Evolutionary conservation across 2,329 filamentous ascomycete genomes (phyloP).

Genomic region (Sporothrix humicola): DNA sequence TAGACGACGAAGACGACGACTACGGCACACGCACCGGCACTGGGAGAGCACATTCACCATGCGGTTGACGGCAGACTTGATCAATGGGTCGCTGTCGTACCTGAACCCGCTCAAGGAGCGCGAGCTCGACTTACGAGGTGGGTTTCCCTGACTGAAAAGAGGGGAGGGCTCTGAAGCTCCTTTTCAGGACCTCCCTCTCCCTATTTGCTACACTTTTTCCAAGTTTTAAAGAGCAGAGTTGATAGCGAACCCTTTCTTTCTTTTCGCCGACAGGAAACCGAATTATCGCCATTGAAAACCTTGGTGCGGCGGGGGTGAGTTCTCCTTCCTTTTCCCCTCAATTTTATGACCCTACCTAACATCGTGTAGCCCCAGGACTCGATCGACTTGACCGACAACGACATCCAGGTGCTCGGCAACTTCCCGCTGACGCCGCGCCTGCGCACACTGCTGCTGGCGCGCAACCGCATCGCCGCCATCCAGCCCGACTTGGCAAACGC

Average conservation of each 20-base stretch:
- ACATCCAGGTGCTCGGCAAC: slow-evolving; percentile 86
- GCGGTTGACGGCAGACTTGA: slow-evolving; percentile 95
- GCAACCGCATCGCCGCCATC: slow-evolving; percentile 85
- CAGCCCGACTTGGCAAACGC: slow-evolving; percentile 75
- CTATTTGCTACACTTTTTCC: slow-evolving; percentile 73
- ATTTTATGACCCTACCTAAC: slow-evolving; percentile 25
- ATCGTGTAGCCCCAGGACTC: slow-evolving; percentile 80
- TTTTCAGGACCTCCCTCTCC: background rate
- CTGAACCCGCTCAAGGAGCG: slow-evolving; percentile 98
- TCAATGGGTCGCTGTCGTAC: slow-evolving; percentile 93
- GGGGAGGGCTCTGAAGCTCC: background rate
- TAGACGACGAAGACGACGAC: background rate
- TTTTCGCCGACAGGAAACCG: slow-evolving; percentile 79
- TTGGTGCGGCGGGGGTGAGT: slow-evolving; percentile 90
- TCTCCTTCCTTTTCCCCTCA: slow-evolving; percentile 28
- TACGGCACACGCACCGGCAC: background rate
- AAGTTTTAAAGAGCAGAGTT: slow-evolving; percentile 69
- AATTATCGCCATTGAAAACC: slow-evolving; percentile 95
- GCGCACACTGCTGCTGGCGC: slow-evolving; percentile 83
- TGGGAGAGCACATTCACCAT: slow-evolving; percentile 57
- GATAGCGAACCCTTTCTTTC: slow-evolving; percentile 64
- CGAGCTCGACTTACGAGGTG: slow-evolving; percentile 99
- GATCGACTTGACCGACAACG: slow-evolving; percentile 98
- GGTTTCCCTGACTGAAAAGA: slow-evolving; percentile 50
- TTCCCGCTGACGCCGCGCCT: slow-evolving; percentile 91